phyloP scores from a whole-genome alignment of 441 rosid species.

The Mallotus repandus region DNA sequence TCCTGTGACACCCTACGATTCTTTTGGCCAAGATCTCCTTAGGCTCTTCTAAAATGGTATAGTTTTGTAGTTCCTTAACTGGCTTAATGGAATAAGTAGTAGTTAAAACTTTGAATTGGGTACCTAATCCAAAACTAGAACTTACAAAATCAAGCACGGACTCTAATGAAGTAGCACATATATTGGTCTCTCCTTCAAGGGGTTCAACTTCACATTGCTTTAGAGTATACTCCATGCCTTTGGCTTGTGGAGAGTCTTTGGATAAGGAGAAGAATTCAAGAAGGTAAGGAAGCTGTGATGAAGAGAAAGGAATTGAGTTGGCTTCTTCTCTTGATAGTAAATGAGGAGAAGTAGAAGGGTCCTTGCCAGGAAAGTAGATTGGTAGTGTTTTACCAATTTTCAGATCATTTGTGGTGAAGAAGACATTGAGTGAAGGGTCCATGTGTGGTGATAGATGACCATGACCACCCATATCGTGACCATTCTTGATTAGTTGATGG shows the following conservation, averaged over 20 bases:
- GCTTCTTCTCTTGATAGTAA: conserved; percentile 64
- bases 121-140: conserved; percentile 37
- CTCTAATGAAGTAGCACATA: conserved; percentile 68
- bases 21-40: conserved; percentile 34
- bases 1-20: conserved; percentile 61
- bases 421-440: conserved; percentile 50
- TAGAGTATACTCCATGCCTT: conserved; percentile 61
- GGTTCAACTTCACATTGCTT: conserved; percentile 46
- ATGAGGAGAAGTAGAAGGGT: conserved; percentile 45
- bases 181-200: conserved; percentile 49
- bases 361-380: conserved; percentile 42
- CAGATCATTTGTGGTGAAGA: conserved; percentile 53
- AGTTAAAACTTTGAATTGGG: conserved; percentile 39
- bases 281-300: conserved; percentile 43
- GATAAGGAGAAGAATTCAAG: conserved; percentile 58
- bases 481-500: conserved; percentile 12
- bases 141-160: conserved; percentile 66
- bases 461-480: not conserved
- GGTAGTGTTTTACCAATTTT: conserved; percentile 42
- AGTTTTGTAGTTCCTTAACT: conserved; percentile 36
- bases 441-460: conserved; percentile 8
- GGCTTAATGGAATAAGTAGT: conserved; percentile 29
- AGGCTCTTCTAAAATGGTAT: conserved; percentile 46
- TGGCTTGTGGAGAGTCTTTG: conserved; percentile 59
- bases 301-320: conserved; percentile 62